Base-by-base conservation (phyloP, 2,329 filamentous ascomycete genomes). In the Phialophora macrospora region DNA sequence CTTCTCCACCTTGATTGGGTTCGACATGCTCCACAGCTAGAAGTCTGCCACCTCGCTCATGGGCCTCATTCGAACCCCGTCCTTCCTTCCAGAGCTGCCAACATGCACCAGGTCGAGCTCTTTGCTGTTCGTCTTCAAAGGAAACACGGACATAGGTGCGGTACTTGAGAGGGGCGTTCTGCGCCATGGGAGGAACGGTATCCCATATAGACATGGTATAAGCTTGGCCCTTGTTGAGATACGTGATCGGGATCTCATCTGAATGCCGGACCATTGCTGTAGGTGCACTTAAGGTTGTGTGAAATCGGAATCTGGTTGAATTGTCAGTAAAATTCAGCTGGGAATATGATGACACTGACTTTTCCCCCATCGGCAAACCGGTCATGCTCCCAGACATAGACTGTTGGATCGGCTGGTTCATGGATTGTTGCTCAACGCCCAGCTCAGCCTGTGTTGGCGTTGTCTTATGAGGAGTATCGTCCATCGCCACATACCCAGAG, bases 61-160 rank as follows among this genome's bases (percentile, higher is more conserved):
- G 94, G 1, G 94, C 93, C 81, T 99, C 95, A 71, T 93, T 97
- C 1, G 90, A 92, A n/a, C 95, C 95, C 63, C 95, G 87, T 0
- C 94, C 94, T 79, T 98, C 95, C 76, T 98, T 98, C 95, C 92
- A 96, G 49, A 95, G 81, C 79, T 91, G 91, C 93, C 93, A 96
- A 76, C 92, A 96, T 12, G 89, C 84, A 20, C 87, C 87, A 1
- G 93, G 93, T 71, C 91, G 91, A 73, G 89, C 87, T 68, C 94
- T 86, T 77, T 98, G 95, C 75, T 96, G 90, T 68, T 97, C 93
- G 68, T 99, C 95, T 76, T 99, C 94, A 73, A 98, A 99, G 0
- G 94, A 97, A 55, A 99, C 89, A n/a, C 95, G 90, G 55, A 99
- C 87, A 75, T 90, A 97, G 0, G 94, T 98, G 62, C 95, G 87